These are phyloP conservation scores for Pleurotus sapidus DNA, from an alignment of 768 basidiomycete species.

Conservation along the genomic window DNA sequence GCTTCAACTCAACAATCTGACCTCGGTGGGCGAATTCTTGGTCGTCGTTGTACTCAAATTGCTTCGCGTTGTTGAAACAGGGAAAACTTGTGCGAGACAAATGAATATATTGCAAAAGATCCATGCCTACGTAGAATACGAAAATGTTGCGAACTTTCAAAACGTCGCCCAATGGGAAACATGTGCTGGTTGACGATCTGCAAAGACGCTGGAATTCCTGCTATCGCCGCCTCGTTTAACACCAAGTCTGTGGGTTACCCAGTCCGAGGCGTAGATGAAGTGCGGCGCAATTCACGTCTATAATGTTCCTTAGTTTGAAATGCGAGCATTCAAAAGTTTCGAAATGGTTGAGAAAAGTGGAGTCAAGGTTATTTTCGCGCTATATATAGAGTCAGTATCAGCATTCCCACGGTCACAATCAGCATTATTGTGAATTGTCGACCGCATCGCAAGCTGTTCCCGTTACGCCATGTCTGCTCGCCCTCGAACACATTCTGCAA, in stretches of 20 bases:
- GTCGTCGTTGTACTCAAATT: too few species aligned
- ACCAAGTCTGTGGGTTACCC: slow-evolving; percentile 44
- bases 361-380: too few species aligned
- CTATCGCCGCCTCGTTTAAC: slow-evolving; percentile 74
- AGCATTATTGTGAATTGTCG: neutral
- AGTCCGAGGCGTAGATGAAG: slow-evolving; percentile 58
- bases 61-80: too few species aligned
- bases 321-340: neutral
- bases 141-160: slow-evolving; percentile 42
- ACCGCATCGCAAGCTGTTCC: neutral
- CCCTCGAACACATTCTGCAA: slow-evolving; percentile 12
- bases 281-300: slow-evolving; percentile 33
- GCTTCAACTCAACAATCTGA: too few species aligned
- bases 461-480: slow-evolving; percentile 8
- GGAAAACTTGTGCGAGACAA: too few species aligned
- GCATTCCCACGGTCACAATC: neutral
- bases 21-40: too few species aligned
- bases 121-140: too few species aligned
- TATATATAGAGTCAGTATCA: neutral
- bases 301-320: neutral
- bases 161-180: slow-evolving; percentile 36
- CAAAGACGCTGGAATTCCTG: slow-evolving; percentile 27
- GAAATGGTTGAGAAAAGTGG: neutral
- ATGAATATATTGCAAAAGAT: too few species aligned
- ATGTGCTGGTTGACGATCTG: slow-evolving; percentile 57